Evolutionary conservation across 345 rosid species (phyloP).

Genomic region (Eucalyptus cloeziana): DNA sequence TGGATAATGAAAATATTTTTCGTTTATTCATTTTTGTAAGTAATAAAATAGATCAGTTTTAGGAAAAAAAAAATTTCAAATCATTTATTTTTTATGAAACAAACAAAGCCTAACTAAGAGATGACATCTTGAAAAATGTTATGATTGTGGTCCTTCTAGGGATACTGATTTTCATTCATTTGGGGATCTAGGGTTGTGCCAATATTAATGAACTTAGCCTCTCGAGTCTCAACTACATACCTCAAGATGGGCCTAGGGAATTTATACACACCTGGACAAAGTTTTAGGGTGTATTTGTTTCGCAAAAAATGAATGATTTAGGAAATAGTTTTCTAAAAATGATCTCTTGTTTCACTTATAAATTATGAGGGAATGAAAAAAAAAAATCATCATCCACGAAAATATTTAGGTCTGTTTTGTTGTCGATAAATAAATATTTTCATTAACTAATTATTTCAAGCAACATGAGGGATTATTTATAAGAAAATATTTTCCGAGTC

Average conservation of each 20-base stretch:
- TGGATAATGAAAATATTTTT: too few species aligned
- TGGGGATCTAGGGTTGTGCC: not conserved
- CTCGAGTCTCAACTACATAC: not conserved
- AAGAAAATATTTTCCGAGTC: rapidly evolving
- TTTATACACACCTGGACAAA: not conserved
- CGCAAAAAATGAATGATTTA: too few species aligned
- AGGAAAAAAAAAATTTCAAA: too few species aligned
- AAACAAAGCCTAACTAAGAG: not conserved
- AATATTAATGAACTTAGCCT: not conserved
- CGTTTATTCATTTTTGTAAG: not conserved
- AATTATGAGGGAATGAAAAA: not conserved
- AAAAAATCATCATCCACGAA: not conserved
- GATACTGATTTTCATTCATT: not conserved
- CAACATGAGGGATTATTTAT: not conserved
- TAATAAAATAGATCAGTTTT: too few species aligned
- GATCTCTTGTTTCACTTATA: rapidly evolving
- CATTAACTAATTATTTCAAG: not conserved
- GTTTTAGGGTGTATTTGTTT: not conserved
- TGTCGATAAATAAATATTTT: not conserved
- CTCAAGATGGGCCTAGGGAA: not conserved
- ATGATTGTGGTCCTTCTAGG: not conserved
- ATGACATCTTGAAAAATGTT: not conserved
- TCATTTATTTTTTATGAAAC: not conserved
- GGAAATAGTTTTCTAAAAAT: too few species aligned
- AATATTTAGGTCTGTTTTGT: not conserved